Conservation (phyloP, 331 rosid species). For the Spiraea crenata region DNA sequence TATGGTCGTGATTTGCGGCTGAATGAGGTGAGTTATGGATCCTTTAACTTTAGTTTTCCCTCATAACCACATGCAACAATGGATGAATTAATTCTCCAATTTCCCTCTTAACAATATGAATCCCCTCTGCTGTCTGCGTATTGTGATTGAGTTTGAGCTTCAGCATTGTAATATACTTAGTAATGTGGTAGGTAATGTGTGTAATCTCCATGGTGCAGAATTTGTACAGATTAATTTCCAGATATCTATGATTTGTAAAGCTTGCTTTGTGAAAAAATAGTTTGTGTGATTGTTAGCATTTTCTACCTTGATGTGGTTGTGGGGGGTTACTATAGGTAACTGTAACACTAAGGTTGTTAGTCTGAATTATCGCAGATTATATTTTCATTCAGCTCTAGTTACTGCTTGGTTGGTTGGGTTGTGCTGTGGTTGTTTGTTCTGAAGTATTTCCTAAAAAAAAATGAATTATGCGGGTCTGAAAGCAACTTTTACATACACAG, state of each 20-base stretch:
- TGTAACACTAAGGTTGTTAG: background rate
- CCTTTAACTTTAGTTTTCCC: background rate
- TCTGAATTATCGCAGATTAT: too few species aligned
- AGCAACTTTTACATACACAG: constrained; percentile 41
- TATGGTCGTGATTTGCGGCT: constrained; percentile 94
- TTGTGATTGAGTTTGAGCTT: background rate
- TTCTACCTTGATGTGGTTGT: background rate
- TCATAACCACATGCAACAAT: background rate
- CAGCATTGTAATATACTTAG: too few species aligned
- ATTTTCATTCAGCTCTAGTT: too few species aligned
- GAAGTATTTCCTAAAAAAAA: background rate
- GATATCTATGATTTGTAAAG: background rate
- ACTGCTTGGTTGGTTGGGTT: background rate
- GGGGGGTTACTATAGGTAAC: background rate
- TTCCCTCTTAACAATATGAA: background rate
- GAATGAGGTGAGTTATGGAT: constrained; percentile 71
- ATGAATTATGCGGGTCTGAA: constrained; percentile 8
- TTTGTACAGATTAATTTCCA: background rate
- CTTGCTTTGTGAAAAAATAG: background rate
- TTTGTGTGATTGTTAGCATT: background rate
- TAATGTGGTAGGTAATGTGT: too few species aligned
- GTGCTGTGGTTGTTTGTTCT: background rate
- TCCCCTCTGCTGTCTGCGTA: background rate
- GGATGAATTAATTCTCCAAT: background rate
- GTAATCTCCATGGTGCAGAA: too few species aligned